Evolutionary conservation across 2,329 filamentous ascomycete genomes (phyloP).

Genomic region (Elsinoe perseae): DNA sequence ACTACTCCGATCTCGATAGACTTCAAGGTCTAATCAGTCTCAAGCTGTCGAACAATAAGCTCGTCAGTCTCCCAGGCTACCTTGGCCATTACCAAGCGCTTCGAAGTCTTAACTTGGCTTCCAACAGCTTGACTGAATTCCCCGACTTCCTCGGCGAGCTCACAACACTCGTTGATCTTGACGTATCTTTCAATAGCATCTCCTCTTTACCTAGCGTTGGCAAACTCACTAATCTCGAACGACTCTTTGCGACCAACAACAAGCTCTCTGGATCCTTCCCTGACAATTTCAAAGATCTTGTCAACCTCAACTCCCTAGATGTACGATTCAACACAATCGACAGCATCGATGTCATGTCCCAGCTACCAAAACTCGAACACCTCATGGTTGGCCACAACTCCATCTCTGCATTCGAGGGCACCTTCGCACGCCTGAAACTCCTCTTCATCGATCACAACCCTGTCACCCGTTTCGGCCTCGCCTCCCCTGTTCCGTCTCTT

Average conservation of each 20-base stretch:
- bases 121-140: conserved; percentile 80
- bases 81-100: conserved; percentile 74
- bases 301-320: conserved; percentile 80
- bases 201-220: conserved; percentile 71
- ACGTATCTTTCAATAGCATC: conserved; percentile 95
- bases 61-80: conserved; percentile 69
- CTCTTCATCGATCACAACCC: conserved; percentile 92
- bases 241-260: conserved; percentile 94
- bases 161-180: conserved; percentile 77
- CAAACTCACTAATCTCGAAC: conserved; percentile 69
- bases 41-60: conserved; percentile 86
- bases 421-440: conserved; percentile 75
- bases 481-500: conserved; percentile 66
- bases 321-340: conserved; percentile 87
- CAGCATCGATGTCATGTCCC: conserved; percentile 78
- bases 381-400: conserved; percentile 87
- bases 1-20: conserved; percentile 71
- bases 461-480: conserved; percentile 85
- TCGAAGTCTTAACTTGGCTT: conserved; percentile 82
- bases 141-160: conserved; percentile 78
- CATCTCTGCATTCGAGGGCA: conserved; percentile 80
- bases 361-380: conserved; percentile 78
- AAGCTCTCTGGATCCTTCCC: conserved; percentile 70
- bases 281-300: conserved; percentile 59
- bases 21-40: conserved; percentile 74